Evolutionary conservation across 2,329 filamentous ascomycete species (phyloP).

Genomic region (Biscogniauxia sp.): DNA sequence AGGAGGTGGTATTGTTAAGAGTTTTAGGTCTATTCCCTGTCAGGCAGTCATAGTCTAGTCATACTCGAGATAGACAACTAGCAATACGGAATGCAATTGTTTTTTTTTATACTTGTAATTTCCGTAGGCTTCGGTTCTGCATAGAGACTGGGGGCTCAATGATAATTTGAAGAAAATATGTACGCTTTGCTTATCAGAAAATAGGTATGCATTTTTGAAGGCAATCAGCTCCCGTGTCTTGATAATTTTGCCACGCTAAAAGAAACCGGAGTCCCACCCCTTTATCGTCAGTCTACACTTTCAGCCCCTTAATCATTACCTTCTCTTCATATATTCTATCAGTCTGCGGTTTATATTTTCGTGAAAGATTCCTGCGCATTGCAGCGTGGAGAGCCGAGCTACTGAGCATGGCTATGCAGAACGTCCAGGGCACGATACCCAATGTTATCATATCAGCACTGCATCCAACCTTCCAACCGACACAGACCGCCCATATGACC

Average conservation of each 20-base stretch:
- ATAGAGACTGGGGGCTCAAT: no score
- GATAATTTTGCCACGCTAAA: no score
- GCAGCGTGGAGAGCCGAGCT: slow-evolving; percentile 22
- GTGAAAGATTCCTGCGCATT: not conserved
- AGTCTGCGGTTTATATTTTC: no score
- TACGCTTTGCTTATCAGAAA: no score
- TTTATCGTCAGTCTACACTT: not conserved
- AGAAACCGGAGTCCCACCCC: no score
- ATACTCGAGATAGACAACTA: slow-evolving; percentile 12
- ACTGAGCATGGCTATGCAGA: slow-evolving; percentile 24
- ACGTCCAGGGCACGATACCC: slow-evolving; percentile 25
- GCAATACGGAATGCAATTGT: slow-evolving; percentile 9
- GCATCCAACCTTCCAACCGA: slow-evolving; percentile 19
- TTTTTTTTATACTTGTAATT: no score
- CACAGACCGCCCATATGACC: slow-evolving; percentile 19
- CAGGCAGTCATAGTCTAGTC: slow-evolving; percentile 6
- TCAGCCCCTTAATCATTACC: not conserved
- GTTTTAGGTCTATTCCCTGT: slow-evolving; percentile 3
- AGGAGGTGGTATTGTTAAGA: slow-evolving; percentile 3
- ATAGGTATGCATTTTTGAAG: no score
- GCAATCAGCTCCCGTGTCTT: no score
- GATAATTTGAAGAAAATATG: no score
- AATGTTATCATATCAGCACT: slow-evolving; percentile 22
- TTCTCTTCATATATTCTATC: not conserved
- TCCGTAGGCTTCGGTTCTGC: no score